Evolutionary conservation across 371 early-diverging fungal genomes (phyloP), one percentile per base, ranked within the genome.

Genomic region (Apophysomyces elegans): DNA sequence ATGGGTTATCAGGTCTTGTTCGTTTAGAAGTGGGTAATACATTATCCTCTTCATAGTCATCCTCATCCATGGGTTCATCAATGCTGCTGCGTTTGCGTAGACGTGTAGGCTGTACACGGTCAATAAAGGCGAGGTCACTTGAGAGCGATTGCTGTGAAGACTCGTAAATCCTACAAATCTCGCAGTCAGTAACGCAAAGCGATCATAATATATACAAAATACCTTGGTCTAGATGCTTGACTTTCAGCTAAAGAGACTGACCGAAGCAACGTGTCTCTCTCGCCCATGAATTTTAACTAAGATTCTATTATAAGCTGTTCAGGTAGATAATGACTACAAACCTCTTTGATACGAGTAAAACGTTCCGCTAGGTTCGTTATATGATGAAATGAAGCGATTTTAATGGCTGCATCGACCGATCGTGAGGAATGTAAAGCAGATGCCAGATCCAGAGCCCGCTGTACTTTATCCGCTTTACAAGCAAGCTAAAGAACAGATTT

Each of bases 401-500:
- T 88, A 61, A 94, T 78, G 0, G 95, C 96, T 0, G 87, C 91
- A 44, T 94, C 93, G 43, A 96, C 67, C 0, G 95, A 89, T 41
- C 72, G 72, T 4, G 83, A 59, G 14, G 77, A 67, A 41, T 80
- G 80, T 26, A 96, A 75, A 68, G 84, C 78, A 13, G 74, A 67
- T 7, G 90, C 80, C 58, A 96, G 69, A 64, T 96, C 96, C 35
- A 94, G 63, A 0, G 93, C 95, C 11, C 93, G 84, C 63, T 92
- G 88, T 0, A 79, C 62, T 44, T 86, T 86, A 37, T 93, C 93
- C 0, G 76, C 72, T 69, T 87, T 88, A 72, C 93, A 93, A 5
- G 96, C 92, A 39, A 75, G 56, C 88, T 88, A 32, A n/a, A 26
- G 2, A 26, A 26, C 32, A 26, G 1, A 26, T 26, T 26, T 26